Conservation (phyloP, 345 rosid genomes). For the Corymbia maculata region DNA sequence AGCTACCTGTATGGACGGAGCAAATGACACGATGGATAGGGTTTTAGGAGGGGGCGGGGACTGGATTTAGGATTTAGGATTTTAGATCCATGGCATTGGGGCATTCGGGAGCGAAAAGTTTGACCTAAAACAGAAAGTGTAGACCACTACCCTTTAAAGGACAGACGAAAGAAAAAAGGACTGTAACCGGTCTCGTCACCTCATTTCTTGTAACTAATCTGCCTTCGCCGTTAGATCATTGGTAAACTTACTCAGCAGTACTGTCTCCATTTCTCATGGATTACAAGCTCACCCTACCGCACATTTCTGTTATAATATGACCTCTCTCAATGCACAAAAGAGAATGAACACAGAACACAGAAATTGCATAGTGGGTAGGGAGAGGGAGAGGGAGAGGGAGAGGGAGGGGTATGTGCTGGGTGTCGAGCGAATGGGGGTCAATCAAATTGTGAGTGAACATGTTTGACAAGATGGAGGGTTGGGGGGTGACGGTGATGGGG, state of each 20-base stretch:
- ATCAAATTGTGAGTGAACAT: neutral
- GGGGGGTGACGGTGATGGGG: neutral
- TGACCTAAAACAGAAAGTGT: neutral
- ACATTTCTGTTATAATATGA: neutral
- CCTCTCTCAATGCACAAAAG: neutral
- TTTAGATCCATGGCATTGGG: neutral
- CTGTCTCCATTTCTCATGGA: neutral
- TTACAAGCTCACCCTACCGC: neutral
- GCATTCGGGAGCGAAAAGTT: neutral
- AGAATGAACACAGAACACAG: neutral
- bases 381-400: neutral
- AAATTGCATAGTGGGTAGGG: neutral
- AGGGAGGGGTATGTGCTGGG: neutral
- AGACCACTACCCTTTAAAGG: neutral
- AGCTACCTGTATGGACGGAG: neutral
- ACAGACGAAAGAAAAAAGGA: neutral
- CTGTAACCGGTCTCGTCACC: neutral
- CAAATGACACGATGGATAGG: neutral
- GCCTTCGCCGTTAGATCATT: neutral
- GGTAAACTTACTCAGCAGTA: neutral
- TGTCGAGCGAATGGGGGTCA: neutral
- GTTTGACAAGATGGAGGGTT: slow-evolving; percentile 1
- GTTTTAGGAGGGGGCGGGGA: neutral
- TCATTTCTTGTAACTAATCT: neutral
- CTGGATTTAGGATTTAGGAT: neutral